Conservation (phyloP, 106 monocot species). For the Posidonia australis region DNA sequence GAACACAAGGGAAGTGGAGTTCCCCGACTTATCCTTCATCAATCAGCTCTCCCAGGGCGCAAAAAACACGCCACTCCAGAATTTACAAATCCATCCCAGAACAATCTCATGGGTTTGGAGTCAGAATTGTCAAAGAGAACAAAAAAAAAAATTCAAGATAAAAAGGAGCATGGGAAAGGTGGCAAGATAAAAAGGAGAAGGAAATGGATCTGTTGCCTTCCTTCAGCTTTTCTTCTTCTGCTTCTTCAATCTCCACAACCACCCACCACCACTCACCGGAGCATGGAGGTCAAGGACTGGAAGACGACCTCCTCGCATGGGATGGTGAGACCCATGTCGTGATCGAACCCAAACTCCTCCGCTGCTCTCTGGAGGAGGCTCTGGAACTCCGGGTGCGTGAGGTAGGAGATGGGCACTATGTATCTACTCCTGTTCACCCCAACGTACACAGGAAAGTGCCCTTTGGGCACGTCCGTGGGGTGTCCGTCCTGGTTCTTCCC, state of each 20-base stretch:
- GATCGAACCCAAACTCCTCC: constrained; percentile 60
- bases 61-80: constrained; percentile 8
- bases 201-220: not conserved
- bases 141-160: too few relatives aligned
- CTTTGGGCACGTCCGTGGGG: constrained; percentile 43
- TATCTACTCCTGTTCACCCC: constrained; percentile 44
- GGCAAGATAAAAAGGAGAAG: not conserved
- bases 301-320: constrained; percentile 56
- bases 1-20: too few relatives aligned
- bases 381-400: constrained; percentile 39
- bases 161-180: not conserved
- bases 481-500: constrained; percentile 23
- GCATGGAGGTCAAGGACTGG: constrained; percentile 35
- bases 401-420: constrained; percentile 43
- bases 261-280: not conserved
- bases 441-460: constrained; percentile 54
- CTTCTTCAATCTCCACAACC: not conserved
- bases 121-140: not conserved
- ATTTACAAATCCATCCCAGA: constrained; percentile 4
- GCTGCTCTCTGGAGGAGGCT: constrained; percentile 33
- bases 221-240: not conserved
- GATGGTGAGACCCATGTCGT: constrained; percentile 48
- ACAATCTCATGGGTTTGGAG: constrained; percentile 5
- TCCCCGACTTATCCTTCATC: too few relatives aligned
- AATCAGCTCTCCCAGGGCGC: constrained; percentile 8